Base-by-base conservation (phyloP, 768 basidiomycete genomes). In the Trametes gibbosa region DNA sequence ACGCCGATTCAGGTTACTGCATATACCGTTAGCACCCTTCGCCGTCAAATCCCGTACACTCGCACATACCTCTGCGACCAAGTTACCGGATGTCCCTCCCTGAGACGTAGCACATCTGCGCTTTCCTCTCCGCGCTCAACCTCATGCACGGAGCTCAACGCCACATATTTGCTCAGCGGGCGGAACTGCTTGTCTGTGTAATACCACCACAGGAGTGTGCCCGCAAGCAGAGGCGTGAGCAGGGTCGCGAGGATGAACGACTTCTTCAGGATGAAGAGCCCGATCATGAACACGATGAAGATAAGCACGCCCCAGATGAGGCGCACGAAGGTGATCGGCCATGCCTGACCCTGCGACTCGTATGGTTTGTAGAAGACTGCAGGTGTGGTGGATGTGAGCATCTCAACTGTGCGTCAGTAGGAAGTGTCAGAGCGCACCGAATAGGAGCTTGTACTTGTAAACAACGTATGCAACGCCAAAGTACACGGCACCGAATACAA, bases 291-390 rank as follows among this genome's bases (percentile, higher is more conserved):
- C 45, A 95, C 70, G 56, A 95, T 85, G 80, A 95, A 98, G 53
- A 96, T 91, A 70, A 96, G 70, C 56, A 98, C 83, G 45, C 92
- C 95, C 89, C 92, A 92, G 32, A 95, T 87, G 40, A 97, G 84
- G 7, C 96, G 90, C 25, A 86, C 82, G 72, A 95, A 98, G 0
- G 97, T 95, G 65, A 98, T 85, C 0, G 94, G 93, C 96, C 97
- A 98, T 1, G 95, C 97, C 75, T 98, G 95, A 2, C 97, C 97
- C 65, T 90, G 90, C 2, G 91, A 93, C 74, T 98, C 95, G 73
- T 98, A 98, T 0, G 97, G 96, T 69, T 98, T 98, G 78, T 97
- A 97, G 78, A 96, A 98, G 19, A 98, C 95, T 97, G 68, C 0
- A 45, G 47, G 53, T 24, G 29, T 14, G 35, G 39, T 39, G 16